phyloP scores from a whole-genome alignment of 371 early-diverging fungal genomes.

The Mucor irregularis region DNA sequence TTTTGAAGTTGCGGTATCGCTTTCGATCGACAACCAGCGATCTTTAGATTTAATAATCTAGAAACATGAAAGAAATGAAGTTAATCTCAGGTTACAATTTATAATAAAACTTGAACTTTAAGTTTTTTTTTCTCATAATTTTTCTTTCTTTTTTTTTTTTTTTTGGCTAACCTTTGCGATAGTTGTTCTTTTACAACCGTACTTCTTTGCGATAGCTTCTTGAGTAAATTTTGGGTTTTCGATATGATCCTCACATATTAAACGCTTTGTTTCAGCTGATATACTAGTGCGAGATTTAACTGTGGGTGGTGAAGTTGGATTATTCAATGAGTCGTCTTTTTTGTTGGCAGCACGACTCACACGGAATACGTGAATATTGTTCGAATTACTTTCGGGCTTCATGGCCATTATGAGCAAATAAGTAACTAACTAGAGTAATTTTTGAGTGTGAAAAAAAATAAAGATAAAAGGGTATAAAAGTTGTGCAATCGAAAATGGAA shows the following conservation, averaged over 20 bases:
- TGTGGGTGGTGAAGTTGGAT: too few species aligned
- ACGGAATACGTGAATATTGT: conserved; percentile 25
- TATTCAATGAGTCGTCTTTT: neutral
- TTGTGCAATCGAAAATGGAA: neutral
- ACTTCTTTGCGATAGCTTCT: conserved; percentile 22
- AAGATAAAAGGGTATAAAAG: neutral
- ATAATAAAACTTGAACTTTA: neutral
- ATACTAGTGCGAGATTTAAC: conserved; percentile 19
- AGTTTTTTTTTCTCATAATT: too few species aligned
- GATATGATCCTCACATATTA: conserved; percentile 21
- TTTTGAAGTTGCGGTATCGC: conserved; percentile 16
- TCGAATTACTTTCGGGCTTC: conserved; percentile 2
- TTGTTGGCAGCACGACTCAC: conserved; percentile 12
- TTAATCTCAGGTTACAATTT: too few species aligned
- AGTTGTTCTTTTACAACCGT: conserved; percentile 24
- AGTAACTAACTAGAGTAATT: neutral
- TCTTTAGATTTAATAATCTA: conserved; percentile 27
- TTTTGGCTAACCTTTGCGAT: conserved; percentile 17
- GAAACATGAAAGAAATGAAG: too few species aligned
- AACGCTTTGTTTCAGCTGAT: conserved; percentile 25
- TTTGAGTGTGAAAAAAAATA: neutral
- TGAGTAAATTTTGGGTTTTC: conserved; percentile 20
- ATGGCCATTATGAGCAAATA: neutral
- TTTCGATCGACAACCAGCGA: conserved; percentile 21
- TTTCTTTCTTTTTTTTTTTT: too few species aligned